Conservation (phyloP, 345 rosid species). For the Trapa incisa region DNA sequence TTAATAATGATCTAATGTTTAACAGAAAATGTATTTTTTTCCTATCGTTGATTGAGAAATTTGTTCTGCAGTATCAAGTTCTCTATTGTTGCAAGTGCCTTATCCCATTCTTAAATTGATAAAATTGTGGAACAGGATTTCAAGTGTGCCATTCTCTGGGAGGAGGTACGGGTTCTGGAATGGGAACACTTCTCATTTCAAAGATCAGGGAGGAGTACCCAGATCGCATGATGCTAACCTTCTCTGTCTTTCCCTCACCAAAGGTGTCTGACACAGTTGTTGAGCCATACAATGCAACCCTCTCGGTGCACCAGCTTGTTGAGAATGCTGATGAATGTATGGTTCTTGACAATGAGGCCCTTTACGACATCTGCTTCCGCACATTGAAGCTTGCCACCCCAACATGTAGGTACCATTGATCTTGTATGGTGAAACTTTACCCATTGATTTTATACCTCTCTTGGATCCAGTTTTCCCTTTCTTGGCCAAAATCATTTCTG, state of each 20-base stretch:
- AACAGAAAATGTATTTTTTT: too few relatives aligned
- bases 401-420: conserved; percentile 6
- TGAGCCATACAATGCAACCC: conserved; percentile 11
- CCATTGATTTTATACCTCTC: not conserved
- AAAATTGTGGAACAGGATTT: conserved; percentile 7
- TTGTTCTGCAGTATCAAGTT: not conserved
- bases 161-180: conserved; percentile 14
- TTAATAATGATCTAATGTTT: too few relatives aligned
- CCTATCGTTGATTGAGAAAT: too few relatives aligned
- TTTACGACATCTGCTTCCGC: conserved; percentile 15
- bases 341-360: conserved; percentile 14
- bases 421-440: not conserved
- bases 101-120: not conserved
- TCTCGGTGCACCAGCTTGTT: conserved; percentile 14
- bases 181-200: conserved; percentile 14
- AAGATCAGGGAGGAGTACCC: conserved; percentile 17
- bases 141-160: conserved; percentile 13
- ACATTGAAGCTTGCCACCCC: conserved; percentile 13
- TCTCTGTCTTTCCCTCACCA: conserved; percentile 14
- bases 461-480: not conserved
- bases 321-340: conserved; percentile 16
- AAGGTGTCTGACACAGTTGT: conserved; percentile 14
- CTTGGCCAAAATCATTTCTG: not conserved
- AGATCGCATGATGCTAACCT: conserved; percentile 14
- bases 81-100: not conserved